Conservation (phyloP, 1,284 basidiomycete genomes). For the Ganoderma meredithae region DNA sequence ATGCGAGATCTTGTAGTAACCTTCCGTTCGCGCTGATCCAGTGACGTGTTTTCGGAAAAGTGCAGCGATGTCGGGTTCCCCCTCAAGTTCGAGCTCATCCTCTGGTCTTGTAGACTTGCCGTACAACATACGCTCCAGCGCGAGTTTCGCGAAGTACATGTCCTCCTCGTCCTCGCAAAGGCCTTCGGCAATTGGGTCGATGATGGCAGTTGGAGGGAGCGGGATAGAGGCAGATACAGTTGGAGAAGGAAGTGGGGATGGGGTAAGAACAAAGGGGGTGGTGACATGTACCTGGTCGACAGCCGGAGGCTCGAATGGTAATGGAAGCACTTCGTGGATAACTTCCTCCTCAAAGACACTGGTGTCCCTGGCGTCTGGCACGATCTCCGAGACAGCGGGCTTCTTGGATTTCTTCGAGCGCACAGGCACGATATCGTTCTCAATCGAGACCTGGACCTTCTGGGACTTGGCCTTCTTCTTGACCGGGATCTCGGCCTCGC, state of each 20-base stretch:
- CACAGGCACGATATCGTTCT: slow-evolving; percentile 47
- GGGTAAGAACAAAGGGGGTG: slow-evolving; percentile 44
- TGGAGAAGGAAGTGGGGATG: slow-evolving; percentile 19
- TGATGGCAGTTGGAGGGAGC: slow-evolving; percentile 45
- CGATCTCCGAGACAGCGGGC: slow-evolving; percentile 41
- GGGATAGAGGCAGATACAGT: slow-evolving; percentile 45
- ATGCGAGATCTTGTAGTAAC: slow-evolving; percentile 93
- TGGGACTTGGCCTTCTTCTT: slow-evolving; percentile 43
- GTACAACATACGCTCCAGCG: slow-evolving; percentile 48
- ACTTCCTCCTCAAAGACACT: slow-evolving; percentile 35
- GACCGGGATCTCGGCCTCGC: slow-evolving; percentile 42
- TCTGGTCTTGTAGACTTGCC: slow-evolving; percentile 38
- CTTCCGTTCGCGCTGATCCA: slow-evolving; percentile 91
- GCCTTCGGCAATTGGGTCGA: slow-evolving; percentile 61
- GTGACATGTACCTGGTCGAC: slow-evolving; percentile 59
- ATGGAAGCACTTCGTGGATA: slow-evolving; percentile 59
- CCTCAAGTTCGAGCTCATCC: slow-evolving; percentile 39
- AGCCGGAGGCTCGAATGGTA: slow-evolving; percentile 57
- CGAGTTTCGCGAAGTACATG: slow-evolving; percentile 83
- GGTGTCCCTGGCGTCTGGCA: slow-evolving; percentile 17
- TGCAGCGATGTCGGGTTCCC: slow-evolving; percentile 43
- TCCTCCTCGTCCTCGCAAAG: slow-evolving; percentile 93
- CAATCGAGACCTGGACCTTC: slow-evolving; percentile 23
- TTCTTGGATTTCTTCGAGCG: slow-evolving; percentile 52
- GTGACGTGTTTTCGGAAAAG: slow-evolving; percentile 75